Conservation (phyloP, 2,329 filamentous ascomycete genomes). For the Botrytis tulipae region DNA sequence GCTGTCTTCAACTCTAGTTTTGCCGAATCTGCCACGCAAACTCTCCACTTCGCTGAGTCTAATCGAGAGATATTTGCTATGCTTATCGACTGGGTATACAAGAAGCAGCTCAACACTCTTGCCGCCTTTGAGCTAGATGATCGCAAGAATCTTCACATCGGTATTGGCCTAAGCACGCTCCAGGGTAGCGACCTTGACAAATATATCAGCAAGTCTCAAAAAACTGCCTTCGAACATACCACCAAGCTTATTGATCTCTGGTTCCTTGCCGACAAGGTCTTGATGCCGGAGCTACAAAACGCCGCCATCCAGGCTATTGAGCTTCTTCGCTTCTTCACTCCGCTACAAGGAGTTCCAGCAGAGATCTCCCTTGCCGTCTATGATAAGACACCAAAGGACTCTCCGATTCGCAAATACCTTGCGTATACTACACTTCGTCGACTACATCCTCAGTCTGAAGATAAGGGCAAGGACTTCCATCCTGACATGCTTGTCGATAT, state of each 20-base stretch:
- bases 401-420: not conserved
- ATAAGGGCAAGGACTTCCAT: not conserved
- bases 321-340: not conserved
- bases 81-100: constrained; percentile 2
- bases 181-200: not conserved
- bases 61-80: not conserved
- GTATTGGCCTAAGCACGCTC: not conserved
- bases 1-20: constrained; percentile 17
- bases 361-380: not conserved
- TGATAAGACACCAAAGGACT: not conserved
- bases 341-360: not conserved
- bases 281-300: constrained; percentile 7
- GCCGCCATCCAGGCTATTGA: not conserved
- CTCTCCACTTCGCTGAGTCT: not conserved
- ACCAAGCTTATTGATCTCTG: constrained; percentile 7
- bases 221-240: not conserved
- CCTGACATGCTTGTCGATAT: not conserved
- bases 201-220: not conserved
- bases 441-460: not conserved
- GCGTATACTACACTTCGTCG: not conserved
- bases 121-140: not conserved
- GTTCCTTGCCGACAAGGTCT: constrained; percentile 1
- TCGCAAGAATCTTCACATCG: not conserved
- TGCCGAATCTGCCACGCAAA: constrained; percentile 14
- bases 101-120: not conserved